A percentile compares a stretch with the other conserved stretches of the same genome.
These are phyloP conservation scores for Pseudogymnoascus sp. DNA, from an alignment of 2,329 filamentous ascomycete species.

Conservation along the genomic window DNA sequence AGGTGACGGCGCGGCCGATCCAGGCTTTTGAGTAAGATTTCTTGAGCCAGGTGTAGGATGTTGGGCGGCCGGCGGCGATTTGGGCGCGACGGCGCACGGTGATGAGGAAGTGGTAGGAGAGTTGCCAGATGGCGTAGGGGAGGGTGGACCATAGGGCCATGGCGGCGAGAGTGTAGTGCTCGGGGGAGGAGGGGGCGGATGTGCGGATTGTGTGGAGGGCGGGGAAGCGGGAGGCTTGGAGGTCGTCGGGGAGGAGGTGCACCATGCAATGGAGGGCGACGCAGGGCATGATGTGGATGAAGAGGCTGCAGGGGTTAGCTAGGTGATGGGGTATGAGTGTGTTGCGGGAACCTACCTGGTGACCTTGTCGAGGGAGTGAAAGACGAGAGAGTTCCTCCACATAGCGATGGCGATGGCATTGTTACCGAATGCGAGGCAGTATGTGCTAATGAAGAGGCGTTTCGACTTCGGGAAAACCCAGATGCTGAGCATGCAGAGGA, in stretches of 20 bases:
- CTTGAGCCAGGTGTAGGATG: constrained; percentile 94
- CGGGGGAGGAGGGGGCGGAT: constrained; percentile 58
- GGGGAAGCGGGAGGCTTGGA: constrained; percentile 66
- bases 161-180: constrained; percentile 68
- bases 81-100: constrained; percentile 90
- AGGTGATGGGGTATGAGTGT: neutral
- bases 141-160: constrained; percentile 95
- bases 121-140: constrained; percentile 88
- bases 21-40: constrained; percentile 82
- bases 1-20: constrained; percentile 79
- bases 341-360: constrained; percentile 50
- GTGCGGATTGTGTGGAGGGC: constrained; percentile 76
- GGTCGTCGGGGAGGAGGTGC: constrained; percentile 62
- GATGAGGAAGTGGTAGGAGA: constrained; percentile 89
- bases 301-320: constrained; percentile 48
- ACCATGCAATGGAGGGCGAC: constrained; percentile 87
- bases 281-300: constrained; percentile 99
- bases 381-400: constrained; percentile 98
- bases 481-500: constrained; percentile 70
- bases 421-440: constrained; percentile 89
- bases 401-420: constrained; percentile 97
- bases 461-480: constrained; percentile 90
- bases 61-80: constrained; percentile 90
- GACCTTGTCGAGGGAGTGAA: constrained; percentile 97
- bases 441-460: constrained; percentile 82